Conservation (phyloP, 805 yeast species). For the Suhomyces faveliae region DNA sequence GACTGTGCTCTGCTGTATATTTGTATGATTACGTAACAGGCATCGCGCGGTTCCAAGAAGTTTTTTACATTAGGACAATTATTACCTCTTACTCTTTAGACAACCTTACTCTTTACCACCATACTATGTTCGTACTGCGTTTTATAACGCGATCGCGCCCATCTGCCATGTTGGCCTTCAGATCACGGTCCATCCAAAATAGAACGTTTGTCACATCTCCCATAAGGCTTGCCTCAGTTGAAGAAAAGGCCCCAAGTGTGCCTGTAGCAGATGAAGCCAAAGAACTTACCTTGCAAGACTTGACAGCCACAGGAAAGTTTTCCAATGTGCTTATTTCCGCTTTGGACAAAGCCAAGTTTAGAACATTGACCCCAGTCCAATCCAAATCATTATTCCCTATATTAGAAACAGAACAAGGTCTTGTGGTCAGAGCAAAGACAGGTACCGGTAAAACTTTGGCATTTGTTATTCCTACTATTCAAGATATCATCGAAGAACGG, state of each 20-base stretch:
- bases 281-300: constrained; percentile 4
- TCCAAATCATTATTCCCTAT: constrained; percentile 59
- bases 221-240: neutral
- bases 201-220: neutral
- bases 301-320: constrained; percentile 6
- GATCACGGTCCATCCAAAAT: neutral
- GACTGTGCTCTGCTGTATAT: neutral
- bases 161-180: neutral
- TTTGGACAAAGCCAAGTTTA: constrained; percentile 44
- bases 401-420: constrained; percentile 53
- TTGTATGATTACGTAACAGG: neutral
- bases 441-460: constrained; percentile 96
- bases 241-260: neutral
- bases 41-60: neutral
- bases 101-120: neutral
- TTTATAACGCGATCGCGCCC: neutral
- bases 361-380: constrained; percentile 67
- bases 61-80: too few relatives aligned
- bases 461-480: constrained; percentile 76
- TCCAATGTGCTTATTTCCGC: constrained; percentile 22
- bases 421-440: constrained; percentile 87
- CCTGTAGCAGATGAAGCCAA: neutral
- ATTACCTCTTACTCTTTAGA: too few relatives aligned
- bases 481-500: constrained; percentile 42
- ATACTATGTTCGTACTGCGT: neutral